Evolutionary conservation across 352 stramenopile genomes (phyloP), one percentile per base, ranked within the genome.

Genomic region (Phytophthora gonapodyides): DNA sequence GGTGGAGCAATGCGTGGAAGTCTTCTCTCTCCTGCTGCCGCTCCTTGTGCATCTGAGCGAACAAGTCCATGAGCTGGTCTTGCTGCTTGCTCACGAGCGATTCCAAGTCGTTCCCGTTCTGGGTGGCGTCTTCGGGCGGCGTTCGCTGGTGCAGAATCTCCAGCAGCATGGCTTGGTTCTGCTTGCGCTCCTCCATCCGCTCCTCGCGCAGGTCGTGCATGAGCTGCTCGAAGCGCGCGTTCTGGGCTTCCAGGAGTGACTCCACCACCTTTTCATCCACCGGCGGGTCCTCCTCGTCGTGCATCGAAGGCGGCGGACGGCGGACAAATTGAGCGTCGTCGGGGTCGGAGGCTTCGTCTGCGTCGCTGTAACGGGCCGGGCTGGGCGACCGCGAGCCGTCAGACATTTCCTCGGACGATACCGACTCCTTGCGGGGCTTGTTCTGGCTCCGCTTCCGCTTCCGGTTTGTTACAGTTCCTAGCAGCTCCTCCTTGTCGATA

Each of bases 31-130:
- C 68, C 15, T 73, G 71, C 30, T 71, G 57, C 24, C 68, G 64
- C 43, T 77, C 71, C 27, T 66, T 73, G 35, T 76, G 64, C 52
- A 80, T 73, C 35, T 72, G 64, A 24, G 53, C 35, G 34, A 77
- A 80, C 51, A 75, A 60, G 58, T 66, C 66, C 60, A 80, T 56
- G 36, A 80, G 58, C 30, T 80, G 71, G 33, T 75, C 53, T 15
- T 74, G 69, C 49, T 77, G 71, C 31, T 73, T 76, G 12, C 37
- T 42, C 7, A 76, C 58, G 5, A 80, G 50, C 12, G 65, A 56
- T n/a, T 75, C 58, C 42, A 75, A 57, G 46, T 63, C 68, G 1
- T 33, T 43, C n/a, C 54, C 41, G 27, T 61, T 74, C 50, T 69
- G 35, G 13, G 31, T 49, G 0, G 19, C 35, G 21, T 72, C 58